Evolutionary conservation across 2,329 filamentous ascomycete genomes (phyloP), one percentile per base, ranked within the genome.

Genomic region (Penicillium sp.): DNA sequence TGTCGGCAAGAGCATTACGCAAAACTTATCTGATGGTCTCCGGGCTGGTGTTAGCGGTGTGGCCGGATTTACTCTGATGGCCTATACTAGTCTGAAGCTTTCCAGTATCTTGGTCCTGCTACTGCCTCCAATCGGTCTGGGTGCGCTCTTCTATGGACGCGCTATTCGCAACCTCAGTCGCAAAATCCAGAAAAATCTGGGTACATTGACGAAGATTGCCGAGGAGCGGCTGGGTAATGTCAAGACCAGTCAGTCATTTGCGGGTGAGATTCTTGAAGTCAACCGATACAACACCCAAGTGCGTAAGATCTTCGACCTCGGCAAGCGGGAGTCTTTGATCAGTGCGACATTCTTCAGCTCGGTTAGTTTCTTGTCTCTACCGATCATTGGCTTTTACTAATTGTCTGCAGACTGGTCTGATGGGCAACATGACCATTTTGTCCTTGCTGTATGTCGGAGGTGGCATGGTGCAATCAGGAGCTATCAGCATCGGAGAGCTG

Each of bases 161-260:
- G 84, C 90, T 30, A 93, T 98, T 70, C 86, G 96, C 60, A 96
- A 93, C 70, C 81, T 99, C 62, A 97, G 93, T 75, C 88, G 94
- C 53, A 89, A 92, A 68, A 97, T 98, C 55, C 95, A 99, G 79
- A 93, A 92, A 80, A 97, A 96, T 68, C 80, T 99, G 13, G 95
- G 95, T 68, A 91, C 91, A 0, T 80, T 99, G 67, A 97, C 94
- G 38, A 99, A 98, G 79, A 96, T 99, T 74, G 95, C 95, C 0
- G 96, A 99, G 80, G 96, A 99, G 77, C 88, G 95, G n/a, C 81
- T 99, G 25, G 94, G 95, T 58, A 99, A 98, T 75, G 93, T 99
- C 62, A 91, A 93, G 73, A 99, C 95, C 0, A 96, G 92, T 70
- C 95, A 99, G 78, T 93, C 95, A 14, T 99, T 99, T 75, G 93